Evolutionary conservation across 805 yeast species (phyloP), one percentile per base, ranked within the genome.

Genomic region (Jamesozyma piceae): DNA sequence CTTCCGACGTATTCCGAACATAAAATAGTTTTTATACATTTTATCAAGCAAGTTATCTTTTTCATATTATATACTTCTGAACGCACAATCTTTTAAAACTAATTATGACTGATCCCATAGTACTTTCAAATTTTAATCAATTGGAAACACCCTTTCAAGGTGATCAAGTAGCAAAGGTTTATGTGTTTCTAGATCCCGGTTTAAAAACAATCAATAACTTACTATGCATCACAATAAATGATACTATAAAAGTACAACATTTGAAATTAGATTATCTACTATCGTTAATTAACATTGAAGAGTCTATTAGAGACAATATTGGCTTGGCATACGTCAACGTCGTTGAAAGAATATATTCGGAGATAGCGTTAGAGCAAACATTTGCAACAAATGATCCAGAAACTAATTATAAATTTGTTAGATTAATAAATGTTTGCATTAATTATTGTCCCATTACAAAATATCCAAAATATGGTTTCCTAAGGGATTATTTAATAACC

Each of bases 221-320:
- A 32, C n/a, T 47, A 27, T 44, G 43, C 9, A 19, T 43, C 15
- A 15, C 43, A 10, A 3, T 17, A 4, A 15, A 32, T 19, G 37
- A 43, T 14, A 35, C 19, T 14, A 21, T 22, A 3, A 36, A 33
- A 14, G 22, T 35, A 9, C 47, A 45, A 24, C 36, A 41, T 27
- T 33, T 44, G 36, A 57, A 56, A 37, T 35, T 60, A 37, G 62
- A 58, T 46, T 37, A 49, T 8, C 27, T 58, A 27, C 46, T 45
- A 19, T 45, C 50, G 15, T 35, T 55, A 15, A 28, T 55, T 24
- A 48, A 48, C 29, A 31, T 60, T 17, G 53, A 52, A 13, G 49
- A 51, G 35, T 38, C 45, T 20, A 39, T 51, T 13, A 52, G 54
- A 35, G 48, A 45, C 18, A 54, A 49, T 18, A 34, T 58, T 24